Evolutionary conservation across 179 eudicot species (phyloP), one percentile per base, ranked within the genome.

Genomic region (Carnegiea gigantea): DNA sequence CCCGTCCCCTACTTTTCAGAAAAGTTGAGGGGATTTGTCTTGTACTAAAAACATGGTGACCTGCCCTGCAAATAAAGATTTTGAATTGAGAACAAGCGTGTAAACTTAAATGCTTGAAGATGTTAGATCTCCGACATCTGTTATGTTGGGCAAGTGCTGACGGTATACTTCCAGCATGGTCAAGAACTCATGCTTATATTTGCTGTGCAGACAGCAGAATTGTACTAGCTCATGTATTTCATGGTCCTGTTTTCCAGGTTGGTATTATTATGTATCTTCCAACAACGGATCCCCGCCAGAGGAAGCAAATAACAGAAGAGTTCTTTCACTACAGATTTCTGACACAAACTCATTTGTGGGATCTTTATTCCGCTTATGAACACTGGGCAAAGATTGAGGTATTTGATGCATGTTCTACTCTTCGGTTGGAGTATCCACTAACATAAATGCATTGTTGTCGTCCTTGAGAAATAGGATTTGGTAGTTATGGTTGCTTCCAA

Each of bases 381-480:
- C 99, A 96, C 77, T 96, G 99, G 99, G 99, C 99, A 59, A 96
- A 96, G 87, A 96, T 96, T 90, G 99, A 96, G 98, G 99, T 96
- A 88, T 70, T 75, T 72, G 36, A 53, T 73, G 65, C 84, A 17
- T 74, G 23, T 57, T 57, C 17, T 51, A 51, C 1, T 51, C 15
- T 51, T 12, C 0, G 53, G 9, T 17, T 51, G 57, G 57, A 51
- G 57, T 51, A 11, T 1, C 9, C 10, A 17, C 57, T 51, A 51
- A 51, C 57, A 44, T 74, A 44, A 49, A 65, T 28, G 38, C 40
- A 30, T 79, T 70, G 23, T 65, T 57, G 44, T 38, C 71, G 46
- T 73, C 71, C 60, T 24, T 60, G 33, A 30, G 38, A 20, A 28
- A 71, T n/a, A 43, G 10, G 64, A 9, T 46, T 8, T 26, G 38